Base-by-base conservation (phyloP, 1,139 yeast species). In the Geotrichum australiense region DNA sequence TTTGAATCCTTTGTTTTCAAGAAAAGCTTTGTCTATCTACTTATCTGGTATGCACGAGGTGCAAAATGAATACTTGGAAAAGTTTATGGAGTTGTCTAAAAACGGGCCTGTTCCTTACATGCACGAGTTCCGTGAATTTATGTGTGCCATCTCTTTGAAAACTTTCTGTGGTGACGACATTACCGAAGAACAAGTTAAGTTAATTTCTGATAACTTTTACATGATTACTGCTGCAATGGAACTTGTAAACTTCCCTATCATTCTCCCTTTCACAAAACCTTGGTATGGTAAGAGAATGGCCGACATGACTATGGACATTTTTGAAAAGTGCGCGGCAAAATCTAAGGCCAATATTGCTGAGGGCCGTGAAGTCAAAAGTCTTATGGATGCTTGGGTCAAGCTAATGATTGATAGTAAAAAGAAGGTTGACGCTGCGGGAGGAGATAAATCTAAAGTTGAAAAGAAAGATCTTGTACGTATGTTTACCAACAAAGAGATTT, bases 241-340 rank as follows among this genome's bases (percentile, higher is more conserved):
- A 66, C 75, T 91, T 55, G 98, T 91, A 51, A 91, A 91, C 69
- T 91, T 91, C 77, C 98, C 98, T 51, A 84, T 91, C 55, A 89
- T 91, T 49, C 64, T 91, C 46, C 98, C 98, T 24, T 91, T 74
- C 71, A 87, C 98, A 50, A 91, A 87, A 69, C 82, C 97, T 34
- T 91, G 98, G 98, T 86, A 89, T 65, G 98, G 98, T 53, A 82
- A 84, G 69, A 78, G 74, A 61, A 82, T 89, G 56, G 94, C 96
- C 45, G 95, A 91, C 62, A 76, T 80, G 69, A 86, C 96, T 28
- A 89, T 91, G 96, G 79, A 77, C 58, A 80, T 85, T 56, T 87
- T 91, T 55, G 96, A 80, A 58, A 66, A 66, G 26, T 89, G 97
- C 68, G 94, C 98, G 29, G 87, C 73, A 51, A 74, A 70, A 75